phyloP scores from a whole-genome alignment of 108 stramenopile species.

The Cylindrotheca fusiformis region DNA sequence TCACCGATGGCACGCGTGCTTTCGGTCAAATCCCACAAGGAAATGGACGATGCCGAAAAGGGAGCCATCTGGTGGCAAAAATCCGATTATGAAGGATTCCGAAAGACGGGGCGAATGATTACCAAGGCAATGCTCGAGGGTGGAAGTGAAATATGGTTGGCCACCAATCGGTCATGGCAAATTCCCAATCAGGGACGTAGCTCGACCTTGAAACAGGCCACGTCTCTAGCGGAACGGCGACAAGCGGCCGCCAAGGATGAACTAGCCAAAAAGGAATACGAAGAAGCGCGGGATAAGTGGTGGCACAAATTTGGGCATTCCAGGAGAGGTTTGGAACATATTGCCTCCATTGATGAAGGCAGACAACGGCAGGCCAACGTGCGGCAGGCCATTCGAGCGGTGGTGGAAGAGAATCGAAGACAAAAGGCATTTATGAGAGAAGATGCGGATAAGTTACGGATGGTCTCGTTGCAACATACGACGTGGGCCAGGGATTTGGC shows the following conservation, averaged over 20 bases:
- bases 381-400: constrained; percentile 54
- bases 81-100: constrained; percentile 80
- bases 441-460: constrained; percentile 70
- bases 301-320: constrained; percentile 87
- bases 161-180: constrained; percentile 68
- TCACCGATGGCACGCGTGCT: constrained; percentile 84
- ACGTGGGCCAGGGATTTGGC: constrained; percentile 80
- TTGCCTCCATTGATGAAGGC: constrained; percentile 79
- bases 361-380: constrained; percentile 72
- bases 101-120: constrained; percentile 85
- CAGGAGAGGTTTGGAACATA: constrained; percentile 78
- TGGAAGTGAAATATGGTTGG: constrained; percentile 85
- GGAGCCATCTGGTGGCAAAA: constrained; percentile 81
- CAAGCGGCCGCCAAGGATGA: constrained; percentile 13
- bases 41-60: constrained; percentile 63
- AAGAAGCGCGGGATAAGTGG: constrained; percentile 64
- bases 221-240: constrained; percentile 9
- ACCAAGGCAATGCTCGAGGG: constrained; percentile 85
- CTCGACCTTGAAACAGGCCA: constrained; percentile 23
- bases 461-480: constrained; percentile 69
- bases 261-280: constrained; percentile 25
- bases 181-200: constrained; percentile 21
- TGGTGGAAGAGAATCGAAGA: constrained; percentile 66
- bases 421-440: constrained; percentile 49
- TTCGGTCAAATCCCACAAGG: constrained; percentile 64